Evolutionary conservation across 1,139 yeast genomes (phyloP).

Genomic region (Hemisphaericaspora xylanilytica): DNA sequence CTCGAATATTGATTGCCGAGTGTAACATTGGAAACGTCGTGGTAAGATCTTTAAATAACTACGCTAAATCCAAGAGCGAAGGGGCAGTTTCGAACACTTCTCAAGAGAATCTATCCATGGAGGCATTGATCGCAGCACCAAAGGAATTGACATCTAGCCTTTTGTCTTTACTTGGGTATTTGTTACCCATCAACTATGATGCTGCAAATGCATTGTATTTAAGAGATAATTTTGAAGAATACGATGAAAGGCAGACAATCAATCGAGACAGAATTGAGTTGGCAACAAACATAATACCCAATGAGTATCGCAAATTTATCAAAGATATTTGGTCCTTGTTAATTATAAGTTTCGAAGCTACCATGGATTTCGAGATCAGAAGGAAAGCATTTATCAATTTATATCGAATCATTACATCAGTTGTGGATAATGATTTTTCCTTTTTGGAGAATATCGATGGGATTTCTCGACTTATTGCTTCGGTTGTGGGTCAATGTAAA

Average conservation of each 20-base stretch:
- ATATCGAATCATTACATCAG: slow-evolving; percentile 48
- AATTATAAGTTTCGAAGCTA: slow-evolving; percentile 68
- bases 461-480: slow-evolving; percentile 55
- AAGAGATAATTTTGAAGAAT: slow-evolving; percentile 23
- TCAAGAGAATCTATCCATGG: slow-evolving; percentile 30
- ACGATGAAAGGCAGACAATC: slow-evolving; percentile 23
- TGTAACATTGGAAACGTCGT: slow-evolving; percentile 45
- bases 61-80: slow-evolving; percentile 20
- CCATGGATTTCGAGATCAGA: slow-evolving; percentile 69
- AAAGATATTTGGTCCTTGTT: slow-evolving; percentile 57
- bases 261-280: slow-evolving; percentile 29
- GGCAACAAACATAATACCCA: slow-evolving; percentile 21
- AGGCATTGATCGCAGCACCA: slow-evolving; percentile 73
- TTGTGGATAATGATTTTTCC: slow-evolving; percentile 18
- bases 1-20: slow-evolving; percentile 36
- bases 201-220: slow-evolving; percentile 33
- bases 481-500: slow-evolving; percentile 66
- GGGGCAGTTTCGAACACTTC: neutral
- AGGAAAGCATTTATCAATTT: slow-evolving; percentile 57
- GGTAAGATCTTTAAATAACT: slow-evolving; percentile 43
- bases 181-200: slow-evolving; percentile 50
- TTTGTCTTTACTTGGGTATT: slow-evolving; percentile 53
- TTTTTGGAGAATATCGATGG: slow-evolving; percentile 23
- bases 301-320: slow-evolving; percentile 43
- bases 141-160: slow-evolving; percentile 60